A percentile compares a stretch with the other conserved stretches of the same genome.
phyloP scores from a whole-genome alignment of 2,329 filamentous ascomycete genomes.

The Mycogone perniciosa region DNA sequence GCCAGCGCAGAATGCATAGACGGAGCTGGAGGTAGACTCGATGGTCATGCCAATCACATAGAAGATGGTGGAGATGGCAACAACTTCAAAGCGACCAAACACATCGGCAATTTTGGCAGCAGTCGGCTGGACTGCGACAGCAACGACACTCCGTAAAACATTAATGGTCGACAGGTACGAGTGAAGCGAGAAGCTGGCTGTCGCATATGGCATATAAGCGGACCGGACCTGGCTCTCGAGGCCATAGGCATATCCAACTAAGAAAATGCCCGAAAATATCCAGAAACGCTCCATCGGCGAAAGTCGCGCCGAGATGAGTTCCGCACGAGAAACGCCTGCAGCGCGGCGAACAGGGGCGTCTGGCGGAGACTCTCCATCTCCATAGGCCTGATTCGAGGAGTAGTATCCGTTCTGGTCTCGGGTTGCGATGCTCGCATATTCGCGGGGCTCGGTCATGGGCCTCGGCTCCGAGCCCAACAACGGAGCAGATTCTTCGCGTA shows the following conservation, averaged over 20 bases:
- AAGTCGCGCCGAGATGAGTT: constrained; percentile 41
- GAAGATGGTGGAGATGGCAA: constrained; percentile 49
- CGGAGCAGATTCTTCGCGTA: constrained; percentile 3
- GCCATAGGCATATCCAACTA: constrained; percentile 55
- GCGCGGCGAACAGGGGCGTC: constrained; percentile 5
- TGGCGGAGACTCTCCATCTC: not conserved
- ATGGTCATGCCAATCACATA: constrained; percentile 50
- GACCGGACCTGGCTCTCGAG: constrained; percentile 47
- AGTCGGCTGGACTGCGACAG: constrained; percentile 51
- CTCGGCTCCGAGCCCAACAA: constrained; percentile 7
- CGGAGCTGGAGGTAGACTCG: constrained; percentile 42
- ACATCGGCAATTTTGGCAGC: constrained; percentile 58
- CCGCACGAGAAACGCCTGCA: constrained; percentile 47
- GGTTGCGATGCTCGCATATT: constrained; percentile 1
- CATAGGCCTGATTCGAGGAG: not conserved
- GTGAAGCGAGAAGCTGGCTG: constrained; percentile 44
- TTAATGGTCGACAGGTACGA: constrained; percentile 53
- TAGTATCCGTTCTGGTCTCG: not conserved
- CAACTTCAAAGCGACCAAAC: constrained; percentile 55
- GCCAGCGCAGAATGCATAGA: constrained; percentile 47
- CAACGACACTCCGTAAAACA: constrained; percentile 52
- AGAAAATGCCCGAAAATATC: constrained; percentile 51
- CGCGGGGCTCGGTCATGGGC: constrained; percentile 7
- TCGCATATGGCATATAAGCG: constrained; percentile 50
- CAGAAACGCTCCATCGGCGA: constrained; percentile 39